Conservation (phyloP, 1,284 basidiomycete species). For the Tylopilus orsonianus region DNA sequence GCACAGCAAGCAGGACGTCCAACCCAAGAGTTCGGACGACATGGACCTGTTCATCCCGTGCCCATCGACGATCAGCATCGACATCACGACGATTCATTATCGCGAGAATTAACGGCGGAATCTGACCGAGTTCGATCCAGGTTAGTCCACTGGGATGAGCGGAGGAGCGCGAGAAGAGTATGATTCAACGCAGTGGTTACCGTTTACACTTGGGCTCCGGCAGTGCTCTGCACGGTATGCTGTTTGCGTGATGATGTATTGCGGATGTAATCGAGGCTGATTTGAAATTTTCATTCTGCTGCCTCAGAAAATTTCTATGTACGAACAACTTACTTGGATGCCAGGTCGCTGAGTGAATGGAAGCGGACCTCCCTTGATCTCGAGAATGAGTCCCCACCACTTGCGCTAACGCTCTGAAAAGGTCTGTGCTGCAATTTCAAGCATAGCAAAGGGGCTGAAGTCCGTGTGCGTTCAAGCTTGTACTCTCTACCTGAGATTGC, state of each 20-base stretch:
- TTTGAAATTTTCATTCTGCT: too few species aligned
- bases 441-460: background rate
- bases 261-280: too few species aligned
- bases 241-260: background rate
- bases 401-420: background rate
- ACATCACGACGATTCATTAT: slow-evolving; percentile 3
- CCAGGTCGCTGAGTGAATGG: slow-evolving; percentile 1
- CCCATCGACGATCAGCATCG: background rate
- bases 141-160: background rate
- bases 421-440: background rate
- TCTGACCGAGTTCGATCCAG: background rate
- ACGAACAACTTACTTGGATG: background rate
- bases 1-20: background rate
- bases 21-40: background rate
- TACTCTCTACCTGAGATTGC: too few species aligned
- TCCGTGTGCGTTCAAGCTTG: too few species aligned
- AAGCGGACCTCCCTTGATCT: slow-evolving; percentile 1
- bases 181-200: slow-evolving; percentile 1
- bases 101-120: slow-evolving; percentile 3
- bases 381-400: background rate
- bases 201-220: slow-evolving; percentile 1
- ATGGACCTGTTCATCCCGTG: background rate
- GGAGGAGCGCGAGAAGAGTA: background rate
- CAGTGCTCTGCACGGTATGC: slow-evolving; percentile 3
- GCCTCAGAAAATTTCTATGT: slow-evolving; percentile 1